These are phyloP conservation scores for Fusarium citri DNA, from an alignment of 2,329 filamentous ascomycete species.

Conservation along the genomic window DNA sequence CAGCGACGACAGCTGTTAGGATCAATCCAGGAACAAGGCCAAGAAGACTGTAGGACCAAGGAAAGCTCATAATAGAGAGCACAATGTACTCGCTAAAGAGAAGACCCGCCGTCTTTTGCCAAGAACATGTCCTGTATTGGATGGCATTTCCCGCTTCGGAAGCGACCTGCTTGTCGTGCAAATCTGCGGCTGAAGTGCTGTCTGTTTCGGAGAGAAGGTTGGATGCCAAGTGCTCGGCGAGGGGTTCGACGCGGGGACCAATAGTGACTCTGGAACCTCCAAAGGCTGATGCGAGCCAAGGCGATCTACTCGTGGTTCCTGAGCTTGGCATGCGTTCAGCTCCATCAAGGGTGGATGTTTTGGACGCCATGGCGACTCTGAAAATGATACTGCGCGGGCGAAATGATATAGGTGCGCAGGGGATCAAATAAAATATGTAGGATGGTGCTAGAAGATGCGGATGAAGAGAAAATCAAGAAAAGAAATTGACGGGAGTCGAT, in stretches of 20 bases:
- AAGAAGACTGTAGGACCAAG: slow-evolving; percentile 88
- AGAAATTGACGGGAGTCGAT: neutral
- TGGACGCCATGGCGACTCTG: slow-evolving; percentile 17
- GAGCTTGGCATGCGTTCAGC: slow-evolving; percentile 13
- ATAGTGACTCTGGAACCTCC: slow-evolving; percentile 56
- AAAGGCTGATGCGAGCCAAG: slow-evolving; percentile 50
- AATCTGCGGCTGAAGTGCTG: slow-evolving; percentile 57
- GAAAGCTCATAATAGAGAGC: slow-evolving; percentile 91
- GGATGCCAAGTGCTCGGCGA: slow-evolving; percentile 51
- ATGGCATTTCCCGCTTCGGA: slow-evolving; percentile 82
- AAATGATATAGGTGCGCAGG: neutral
- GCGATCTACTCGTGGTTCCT: slow-evolving; percentile 26
- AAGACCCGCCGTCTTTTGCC: slow-evolving; percentile 91
- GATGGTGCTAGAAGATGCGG: neutral
- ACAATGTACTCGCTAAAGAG: slow-evolving; percentile 97
- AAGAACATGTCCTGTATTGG: slow-evolving; percentile 91
- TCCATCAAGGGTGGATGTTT: slow-evolving; percentile 13
- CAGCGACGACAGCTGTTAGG: slow-evolving; percentile 80
- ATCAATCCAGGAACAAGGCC: slow-evolving; percentile 87
- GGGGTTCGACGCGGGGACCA: slow-evolving; percentile 64
- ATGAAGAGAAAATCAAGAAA: neutral
- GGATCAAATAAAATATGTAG: neutral
- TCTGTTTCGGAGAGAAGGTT: slow-evolving; percentile 53
- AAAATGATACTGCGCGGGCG: neutral
- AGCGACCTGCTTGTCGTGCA: slow-evolving; percentile 73